Base-by-base conservation (phyloP, 2,329 filamentous ascomycete genomes). In the Penicillium sp. region DNA sequence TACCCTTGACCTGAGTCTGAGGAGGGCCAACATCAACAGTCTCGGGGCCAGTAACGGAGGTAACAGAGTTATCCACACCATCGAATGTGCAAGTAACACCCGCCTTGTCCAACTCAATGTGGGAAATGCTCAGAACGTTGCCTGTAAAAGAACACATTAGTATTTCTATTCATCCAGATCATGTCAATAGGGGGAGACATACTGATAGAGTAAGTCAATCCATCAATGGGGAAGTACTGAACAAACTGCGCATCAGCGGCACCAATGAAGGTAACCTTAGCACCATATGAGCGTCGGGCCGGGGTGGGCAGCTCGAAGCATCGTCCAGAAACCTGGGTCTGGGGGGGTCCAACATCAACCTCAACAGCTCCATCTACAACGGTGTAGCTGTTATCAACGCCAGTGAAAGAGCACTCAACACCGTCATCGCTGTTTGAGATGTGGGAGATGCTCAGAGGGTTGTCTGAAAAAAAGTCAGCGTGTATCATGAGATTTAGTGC, bases 21-120 rank as follows among this genome's bases (percentile, higher is more conserved):
- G 69, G 69, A 41, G 69, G 66, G 26, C 66, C 69, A 55, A 71
- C 68, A 63, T 66, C 62, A 6, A 68, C 65, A 22, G 59, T 66
- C 5, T 61, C 29, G 7, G 55, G 61, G 19, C 65, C 64, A 19
- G 59, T 56, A 27, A 70, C 52, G 2, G 53, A 43, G 3, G 65
- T 70, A 4, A 59, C 39, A 29, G 62, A 65, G 8, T 63, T 58
- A 29, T 71, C 67, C 31, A 65, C 53, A 7, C 68, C 69, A 14
- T 46, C 8, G 27, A 70, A 67, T 16, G 35, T 56, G 48, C 69
- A 71, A 33, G 55, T 64, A 11, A 62, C 61, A 10, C 63, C 66
- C 19, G 59, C 63, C 1, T 48, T 49, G 35, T 41, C 48, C 16
- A 61, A 63, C 8, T 37, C 48, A 22, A 71, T 70, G 8, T 63